phyloP scores from a whole-genome alignment of 2,329 filamentous ascomycete species.

The Nemania abortiva region DNA sequence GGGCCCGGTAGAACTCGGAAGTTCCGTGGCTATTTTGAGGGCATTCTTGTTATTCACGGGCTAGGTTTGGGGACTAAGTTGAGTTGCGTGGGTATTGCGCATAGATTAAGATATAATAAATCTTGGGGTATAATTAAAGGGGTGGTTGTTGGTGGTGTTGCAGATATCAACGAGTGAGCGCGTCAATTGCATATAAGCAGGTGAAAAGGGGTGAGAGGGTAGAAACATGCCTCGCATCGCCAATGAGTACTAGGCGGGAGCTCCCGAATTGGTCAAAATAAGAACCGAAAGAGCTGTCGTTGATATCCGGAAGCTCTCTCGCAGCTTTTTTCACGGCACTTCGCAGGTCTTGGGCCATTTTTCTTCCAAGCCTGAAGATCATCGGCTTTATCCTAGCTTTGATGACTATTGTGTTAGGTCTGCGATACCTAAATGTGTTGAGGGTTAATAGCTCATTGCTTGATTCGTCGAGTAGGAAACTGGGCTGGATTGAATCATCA shows the following conservation, averaged over 20 bases:
- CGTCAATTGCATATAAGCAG: no score
- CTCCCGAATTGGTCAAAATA: constrained; percentile 57
- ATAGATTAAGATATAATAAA: not conserved
- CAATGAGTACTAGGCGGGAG: constrained; percentile 58
- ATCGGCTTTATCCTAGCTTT: not conserved
- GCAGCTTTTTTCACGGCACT: not conserved
- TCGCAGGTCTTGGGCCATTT: not conserved
- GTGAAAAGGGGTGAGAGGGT: not conserved
- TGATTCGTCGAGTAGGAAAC: not conserved
- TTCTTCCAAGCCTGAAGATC: not conserved
- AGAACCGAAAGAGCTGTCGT: constrained; percentile 51
- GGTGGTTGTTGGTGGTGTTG: not conserved
- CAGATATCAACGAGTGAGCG: not conserved
- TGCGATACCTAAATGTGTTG: not conserved
- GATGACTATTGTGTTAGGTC: not conserved
- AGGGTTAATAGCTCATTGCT: not conserved
- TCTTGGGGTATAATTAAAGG: not conserved
- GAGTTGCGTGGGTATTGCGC: not conserved
- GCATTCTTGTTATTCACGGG: not conserved
- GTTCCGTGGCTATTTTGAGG: constrained; percentile 58
- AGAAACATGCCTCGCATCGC: constrained; percentile 55
- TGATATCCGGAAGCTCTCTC: constrained; percentile 33
- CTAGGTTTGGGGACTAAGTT: not conserved
- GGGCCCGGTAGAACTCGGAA: constrained; percentile 66
- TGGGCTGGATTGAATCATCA: not conserved